Percentiles rank a stretch among this genome's conserved stretches.
These are phyloP conservation scores for Cytospora piceicola DNA, from an alignment of 2,329 filamentous ascomycete genomes.

Conservation along the genomic window DNA sequence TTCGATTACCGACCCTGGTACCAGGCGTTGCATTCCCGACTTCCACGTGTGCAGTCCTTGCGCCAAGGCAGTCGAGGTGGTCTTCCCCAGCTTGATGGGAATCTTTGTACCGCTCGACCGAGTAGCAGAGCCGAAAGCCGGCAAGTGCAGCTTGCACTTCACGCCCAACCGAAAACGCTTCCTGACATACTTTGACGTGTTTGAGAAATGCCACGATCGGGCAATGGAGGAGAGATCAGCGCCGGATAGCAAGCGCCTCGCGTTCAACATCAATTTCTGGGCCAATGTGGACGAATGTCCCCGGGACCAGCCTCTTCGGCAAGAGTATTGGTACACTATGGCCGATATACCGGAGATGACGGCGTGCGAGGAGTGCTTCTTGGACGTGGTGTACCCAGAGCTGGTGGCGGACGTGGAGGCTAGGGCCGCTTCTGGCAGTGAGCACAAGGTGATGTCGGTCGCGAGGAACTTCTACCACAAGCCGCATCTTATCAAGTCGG, in stretches of 20 bases:
- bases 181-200: constrained; percentile 61
- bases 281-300: constrained; percentile 65
- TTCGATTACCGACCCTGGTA: constrained; percentile 71
- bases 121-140: constrained; percentile 49
- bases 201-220: constrained; percentile 61
- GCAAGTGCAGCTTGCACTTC: constrained; percentile 72
- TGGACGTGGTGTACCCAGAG: constrained; percentile 75
- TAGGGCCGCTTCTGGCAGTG: neutral
- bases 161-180: constrained; percentile 57
- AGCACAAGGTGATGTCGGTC: constrained; percentile 42
- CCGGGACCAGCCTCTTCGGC: constrained; percentile 63
- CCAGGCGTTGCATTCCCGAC: constrained; percentile 64
- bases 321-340: constrained; percentile 77
- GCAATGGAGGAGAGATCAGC: constrained; percentile 49
- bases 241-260: constrained; percentile 64
- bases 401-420: constrained; percentile 51
- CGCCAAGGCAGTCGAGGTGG: constrained; percentile 68
- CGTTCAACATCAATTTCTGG: constrained; percentile 65
- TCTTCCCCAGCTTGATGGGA: constrained; percentile 74
- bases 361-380: constrained; percentile 86
- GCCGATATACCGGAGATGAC: constrained; percentile 76
- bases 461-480: constrained; percentile 68
- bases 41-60: constrained; percentile 80
- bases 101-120: constrained; percentile 62
- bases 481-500: constrained; percentile 54